Evolutionary conservation across 2,329 filamentous ascomycete species (phyloP).

Genomic region (Fusarium subglutinans): DNA sequence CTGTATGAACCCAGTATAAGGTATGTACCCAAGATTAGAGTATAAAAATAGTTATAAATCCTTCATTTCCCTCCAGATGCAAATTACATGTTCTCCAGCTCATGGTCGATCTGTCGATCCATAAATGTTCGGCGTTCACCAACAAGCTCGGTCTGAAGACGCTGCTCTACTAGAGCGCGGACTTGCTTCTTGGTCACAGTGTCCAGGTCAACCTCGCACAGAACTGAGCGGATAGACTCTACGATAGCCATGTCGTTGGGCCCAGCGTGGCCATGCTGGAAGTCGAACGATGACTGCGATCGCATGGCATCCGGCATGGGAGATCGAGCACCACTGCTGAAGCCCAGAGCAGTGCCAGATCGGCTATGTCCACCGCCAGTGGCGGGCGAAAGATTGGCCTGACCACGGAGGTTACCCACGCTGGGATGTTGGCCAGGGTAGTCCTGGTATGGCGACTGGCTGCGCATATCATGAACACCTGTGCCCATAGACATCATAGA

Average conservation of each 20-base stretch:
- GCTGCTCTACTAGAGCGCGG: conserved; percentile 88
- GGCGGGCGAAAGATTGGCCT: conserved; percentile 58
- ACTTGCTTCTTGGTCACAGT: conserved; percentile 99
- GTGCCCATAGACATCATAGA: conserved; percentile 75
- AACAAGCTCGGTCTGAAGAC: conserved; percentile 86
- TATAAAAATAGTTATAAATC: conserved; percentile 16
- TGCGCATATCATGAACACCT: conserved; percentile 56
- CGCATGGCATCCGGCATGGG: conserved; percentile 59
- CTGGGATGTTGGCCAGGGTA: conserved; percentile 62
- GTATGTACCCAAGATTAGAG: conserved; percentile 38
- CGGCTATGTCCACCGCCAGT: conserved; percentile 47
- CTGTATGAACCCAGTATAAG: conserved; percentile 30
- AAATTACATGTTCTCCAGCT: conserved; percentile 88
- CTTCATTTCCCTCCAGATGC: background rate
- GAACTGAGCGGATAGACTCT: conserved; percentile 83
- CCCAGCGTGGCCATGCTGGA: conserved; percentile 67
- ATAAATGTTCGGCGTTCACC: conserved; percentile 90
- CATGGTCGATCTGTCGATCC: conserved; percentile 90
- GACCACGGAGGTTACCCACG: conserved; percentile 67
- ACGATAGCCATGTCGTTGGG: conserved; percentile 84
- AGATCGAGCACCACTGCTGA: conserved; percentile 57
- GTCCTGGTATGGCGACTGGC: conserved; percentile 68
- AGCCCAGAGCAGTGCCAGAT: conserved; percentile 60
- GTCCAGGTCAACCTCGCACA: conserved; percentile 91
- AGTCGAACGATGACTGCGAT: conserved; percentile 66